Percentiles rank a stretch among this genome's conserved stretches.
These are phyloP conservation scores for Paspalum notatum DNA, from an alignment of 176 grass and related monocot genomes.

Conservation along the genomic window DNA sequence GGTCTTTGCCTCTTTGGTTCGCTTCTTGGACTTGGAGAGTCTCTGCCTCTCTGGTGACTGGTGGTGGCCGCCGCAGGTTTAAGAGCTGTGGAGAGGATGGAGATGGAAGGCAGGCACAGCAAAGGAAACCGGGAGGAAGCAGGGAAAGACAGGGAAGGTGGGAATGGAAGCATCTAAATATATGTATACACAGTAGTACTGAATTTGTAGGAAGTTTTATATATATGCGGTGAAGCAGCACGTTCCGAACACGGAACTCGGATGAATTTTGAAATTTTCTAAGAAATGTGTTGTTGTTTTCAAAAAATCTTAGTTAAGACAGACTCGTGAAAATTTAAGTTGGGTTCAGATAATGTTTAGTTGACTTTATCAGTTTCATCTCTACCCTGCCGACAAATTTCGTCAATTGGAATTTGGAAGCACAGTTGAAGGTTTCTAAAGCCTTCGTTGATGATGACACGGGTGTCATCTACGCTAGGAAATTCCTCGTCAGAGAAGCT, in stretches of 20 bases:
- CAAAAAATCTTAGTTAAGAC: neutral
- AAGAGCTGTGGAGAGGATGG: conserved; percentile 33
- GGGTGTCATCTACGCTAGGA: neutral
- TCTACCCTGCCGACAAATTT: neutral
- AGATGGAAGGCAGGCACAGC: conserved; percentile 20
- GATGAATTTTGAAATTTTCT: too few relatives aligned
- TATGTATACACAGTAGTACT: neutral
- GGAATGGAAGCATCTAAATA: neutral
- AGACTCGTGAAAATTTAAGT: neutral
- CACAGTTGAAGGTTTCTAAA: neutral
- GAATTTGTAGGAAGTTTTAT: conserved; percentile 9
- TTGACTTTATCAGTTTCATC: neutral
- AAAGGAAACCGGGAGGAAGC: conserved; percentile 49
- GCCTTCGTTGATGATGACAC: conserved; percentile 26
- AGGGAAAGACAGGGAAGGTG: neutral
- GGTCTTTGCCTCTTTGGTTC: neutral
- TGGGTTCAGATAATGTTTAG: neutral
- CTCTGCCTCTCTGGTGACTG: too few relatives aligned
- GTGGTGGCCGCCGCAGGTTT: conserved; percentile 27
- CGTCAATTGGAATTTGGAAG: neutral
- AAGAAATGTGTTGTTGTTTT: too few relatives aligned
- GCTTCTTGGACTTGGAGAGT: conserved; percentile 11
- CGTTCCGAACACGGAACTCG: neutral
- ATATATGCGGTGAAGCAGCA: neutral
- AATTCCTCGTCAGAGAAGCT: conserved; percentile 18